These are phyloP conservation scores for Orbilia quercus DNA, from an alignment of 2,329 filamentous ascomycete genomes.

Conservation along the genomic window DNA sequence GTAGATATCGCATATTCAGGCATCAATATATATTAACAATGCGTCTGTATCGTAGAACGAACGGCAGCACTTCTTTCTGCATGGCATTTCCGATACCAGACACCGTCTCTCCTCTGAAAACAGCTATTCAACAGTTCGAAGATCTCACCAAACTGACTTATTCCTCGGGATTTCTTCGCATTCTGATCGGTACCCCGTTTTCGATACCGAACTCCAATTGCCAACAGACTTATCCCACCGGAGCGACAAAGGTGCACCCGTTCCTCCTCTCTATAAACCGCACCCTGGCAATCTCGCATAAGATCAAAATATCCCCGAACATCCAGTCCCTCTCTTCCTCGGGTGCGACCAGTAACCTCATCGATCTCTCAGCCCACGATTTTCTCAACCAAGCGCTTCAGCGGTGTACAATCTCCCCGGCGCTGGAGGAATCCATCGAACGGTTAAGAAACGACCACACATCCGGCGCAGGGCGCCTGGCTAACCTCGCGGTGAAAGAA, in stretches of 20 bases:
- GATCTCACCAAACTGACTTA: slow-evolving; percentile 53
- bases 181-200: slow-evolving; percentile 46
- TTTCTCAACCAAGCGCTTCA: slow-evolving; percentile 39
- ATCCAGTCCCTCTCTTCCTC: slow-evolving; percentile 47
- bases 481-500: slow-evolving; percentile 50
- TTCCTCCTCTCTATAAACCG: slow-evolving; percentile 50
- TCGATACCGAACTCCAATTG: slow-evolving; percentile 31
- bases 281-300: slow-evolving; percentile 39
- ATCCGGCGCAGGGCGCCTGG: slow-evolving; percentile 51
- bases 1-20: not conserved
- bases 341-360: slow-evolving; percentile 33
- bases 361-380: slow-evolving; percentile 44
- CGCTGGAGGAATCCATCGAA: slow-evolving; percentile 46
- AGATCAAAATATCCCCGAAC: slow-evolving; percentile 49
- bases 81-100: slow-evolving; percentile 54
- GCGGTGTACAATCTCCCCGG: slow-evolving; percentile 47
- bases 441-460: slow-evolving; percentile 42
- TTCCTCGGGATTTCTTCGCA: slow-evolving; percentile 45
- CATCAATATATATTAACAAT: slow-evolving; percentile 1
- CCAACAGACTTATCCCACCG: not conserved
- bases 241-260: slow-evolving; percentile 40
- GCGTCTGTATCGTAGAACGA: too few species aligned
- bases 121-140: slow-evolving; percentile 54
- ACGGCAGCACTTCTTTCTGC: slow-evolving; percentile 53
- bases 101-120: slow-evolving; percentile 51